Conservation (phyloP, 805 yeast species). For the Starmerella vitae region DNA sequence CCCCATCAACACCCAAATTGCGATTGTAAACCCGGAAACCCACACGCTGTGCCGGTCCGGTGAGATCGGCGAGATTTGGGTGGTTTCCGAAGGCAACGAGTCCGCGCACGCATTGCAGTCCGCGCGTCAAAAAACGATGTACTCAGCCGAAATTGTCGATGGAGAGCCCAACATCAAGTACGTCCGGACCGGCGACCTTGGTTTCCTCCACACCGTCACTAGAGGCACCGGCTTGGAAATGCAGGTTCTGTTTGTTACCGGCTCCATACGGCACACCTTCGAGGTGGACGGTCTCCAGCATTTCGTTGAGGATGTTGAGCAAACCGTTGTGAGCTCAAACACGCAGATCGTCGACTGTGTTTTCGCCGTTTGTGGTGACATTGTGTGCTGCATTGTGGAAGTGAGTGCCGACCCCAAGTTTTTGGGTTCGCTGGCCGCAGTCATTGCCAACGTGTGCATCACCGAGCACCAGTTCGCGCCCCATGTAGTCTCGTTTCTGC, state of each 20-base stretch:
- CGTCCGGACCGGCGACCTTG: conserved; percentile 85
- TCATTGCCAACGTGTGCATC: conserved; percentile 64
- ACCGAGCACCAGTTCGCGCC: conserved; percentile 68
- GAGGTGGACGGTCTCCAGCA: conserved; percentile 86
- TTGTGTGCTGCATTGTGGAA: conserved; percentile 64
- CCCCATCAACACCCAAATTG: conserved; percentile 84
- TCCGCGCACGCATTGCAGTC: conserved; percentile 42
- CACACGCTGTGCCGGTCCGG: conserved; percentile 64
- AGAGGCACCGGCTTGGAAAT: conserved; percentile 35
- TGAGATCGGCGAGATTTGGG: conserved; percentile 96
- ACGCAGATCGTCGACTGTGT: conserved; percentile 43
- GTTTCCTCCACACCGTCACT: conserved; percentile 69
- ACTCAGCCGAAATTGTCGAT: conserved; percentile 44
- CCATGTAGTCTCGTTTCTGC: conserved; percentile 73
- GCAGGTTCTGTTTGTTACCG: conserved; percentile 75
- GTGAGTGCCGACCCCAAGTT: conserved; percentile 25
- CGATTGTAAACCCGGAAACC: conserved; percentile 92
- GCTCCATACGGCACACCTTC: conserved; percentile 72
- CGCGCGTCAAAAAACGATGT: conserved; percentile 25
- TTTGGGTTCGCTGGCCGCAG: conserved; percentile 66
- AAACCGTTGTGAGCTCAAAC: conserved; percentile 43
- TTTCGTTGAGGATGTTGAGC: conserved; percentile 74
- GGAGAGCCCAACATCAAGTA: conserved; percentile 54
- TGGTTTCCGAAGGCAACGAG: conserved; percentile 74
- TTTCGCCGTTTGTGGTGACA: conserved; percentile 62